Base-by-base conservation (phyloP, 176 grass and related monocot genomes). In the Oryza punctata region DNA sequence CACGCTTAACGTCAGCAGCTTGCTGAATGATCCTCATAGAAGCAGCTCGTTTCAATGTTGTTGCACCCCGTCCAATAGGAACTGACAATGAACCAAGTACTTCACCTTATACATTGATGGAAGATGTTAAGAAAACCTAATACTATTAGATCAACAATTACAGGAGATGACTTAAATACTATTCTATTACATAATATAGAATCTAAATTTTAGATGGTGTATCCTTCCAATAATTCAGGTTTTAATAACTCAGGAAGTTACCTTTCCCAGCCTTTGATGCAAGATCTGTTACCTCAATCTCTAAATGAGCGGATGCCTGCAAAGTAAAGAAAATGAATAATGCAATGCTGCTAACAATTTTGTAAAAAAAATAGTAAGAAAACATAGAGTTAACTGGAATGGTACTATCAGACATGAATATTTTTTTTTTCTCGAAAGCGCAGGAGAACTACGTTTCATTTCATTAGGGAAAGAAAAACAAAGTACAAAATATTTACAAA, bases 221-320 rank as follows among this genome's bases (percentile, higher is more conserved):
- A 80, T 61, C 21, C 43, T 68, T 80, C 25, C 52, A 80, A 75
- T 60, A 24, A 61, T 61, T 61, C 9, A 61, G 5, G n/a, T 61
- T 10, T 8, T 11, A 61, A 59, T 45, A 83, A 61, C 6, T 69
- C 33, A 6, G 4, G 32, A 82, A 66, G 52, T 88, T 86, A 98
- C 96, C 96, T 94, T 98, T 98, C 38, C 96, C 96, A 80, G 91
- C 82, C 81, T 92, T 93, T 67, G 93, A 93, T 80, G 90, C 82
- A 88, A 98, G 91, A 91, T 98, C 95, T 79, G 96, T 98, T 78
- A 98, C 89, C 89, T 98, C 96, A 90, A 98, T 90, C 86, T 98
- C 93, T 73, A 98, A 90, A 91, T 88, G 89, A 83, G 96, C 89
- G 45, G 82, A 88, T 75, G 90, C 96, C 96, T 98, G 87, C 75